phyloP scores from a whole-genome alignment of 2,329 filamentous ascomycete species.

The Myrmaecium sp. region DNA sequence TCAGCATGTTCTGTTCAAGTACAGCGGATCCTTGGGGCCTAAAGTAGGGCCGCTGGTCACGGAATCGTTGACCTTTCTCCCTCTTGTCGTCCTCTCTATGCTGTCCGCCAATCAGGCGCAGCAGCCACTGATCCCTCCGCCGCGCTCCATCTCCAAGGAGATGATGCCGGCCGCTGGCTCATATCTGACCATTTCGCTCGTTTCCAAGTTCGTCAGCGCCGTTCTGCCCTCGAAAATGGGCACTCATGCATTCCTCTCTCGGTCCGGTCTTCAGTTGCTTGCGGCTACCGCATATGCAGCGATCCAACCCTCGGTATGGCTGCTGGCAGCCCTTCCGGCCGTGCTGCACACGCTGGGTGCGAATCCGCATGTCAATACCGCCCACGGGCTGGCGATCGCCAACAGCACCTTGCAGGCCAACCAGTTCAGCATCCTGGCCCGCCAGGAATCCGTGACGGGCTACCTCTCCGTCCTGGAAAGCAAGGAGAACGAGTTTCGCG shows the following conservation, averaged over 20 bases:
- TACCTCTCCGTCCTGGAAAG: slow-evolving; percentile 86
- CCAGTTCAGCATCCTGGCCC: slow-evolving; percentile 61
- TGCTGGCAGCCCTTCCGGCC: slow-evolving; percentile 53
- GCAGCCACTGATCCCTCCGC: slow-evolving; percentile 33
- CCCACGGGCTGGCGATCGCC: slow-evolving; percentile 40
- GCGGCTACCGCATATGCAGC: slow-evolving; percentile 48
- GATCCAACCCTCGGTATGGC: slow-evolving; percentile 49
- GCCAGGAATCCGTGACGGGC: slow-evolving; percentile 73
- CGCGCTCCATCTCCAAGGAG: no score
- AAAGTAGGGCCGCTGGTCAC: slow-evolving; percentile 58
- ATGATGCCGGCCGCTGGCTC: slow-evolving; percentile 48
- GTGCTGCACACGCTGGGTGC: slow-evolving; percentile 52
- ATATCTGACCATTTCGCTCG: slow-evolving; percentile 44
- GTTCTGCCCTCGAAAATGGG: slow-evolving; percentile 39
- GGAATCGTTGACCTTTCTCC: slow-evolving; percentile 54
- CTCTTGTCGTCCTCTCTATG: slow-evolving; percentile 23
- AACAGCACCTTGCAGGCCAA: slow-evolving; percentile 48
- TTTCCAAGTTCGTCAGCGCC: slow-evolving; percentile 24
- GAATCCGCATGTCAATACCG: slow-evolving; percentile 57
- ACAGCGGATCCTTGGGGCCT: slow-evolving; percentile 50
- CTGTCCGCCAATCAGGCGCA: slow-evolving; percentile 34
- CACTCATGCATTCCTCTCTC: slow-evolving; percentile 45
- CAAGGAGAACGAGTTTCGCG: slow-evolving; percentile 49
- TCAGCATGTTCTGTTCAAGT: slow-evolving; percentile 53
- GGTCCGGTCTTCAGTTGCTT: slow-evolving; percentile 54